Conservation (phyloP, 768 basidiomycete genomes). For the Pisolithus marmoratus region DNA sequence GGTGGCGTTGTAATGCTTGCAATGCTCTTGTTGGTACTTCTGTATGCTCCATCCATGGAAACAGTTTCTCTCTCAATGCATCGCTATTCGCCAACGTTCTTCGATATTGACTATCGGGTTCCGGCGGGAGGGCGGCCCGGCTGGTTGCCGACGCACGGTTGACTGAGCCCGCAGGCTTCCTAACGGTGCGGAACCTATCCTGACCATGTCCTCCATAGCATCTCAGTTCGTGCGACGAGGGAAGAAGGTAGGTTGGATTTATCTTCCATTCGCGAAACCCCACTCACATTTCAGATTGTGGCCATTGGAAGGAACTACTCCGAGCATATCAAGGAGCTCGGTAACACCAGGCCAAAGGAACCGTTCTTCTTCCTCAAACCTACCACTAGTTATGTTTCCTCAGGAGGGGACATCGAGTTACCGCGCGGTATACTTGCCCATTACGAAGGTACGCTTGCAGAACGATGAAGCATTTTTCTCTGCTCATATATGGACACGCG, state of each 20-base stretch:
- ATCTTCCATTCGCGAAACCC: neutral
- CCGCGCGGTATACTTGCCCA: conserved; percentile 80
- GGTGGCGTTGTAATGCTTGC: no score
- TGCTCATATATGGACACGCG: neutral
- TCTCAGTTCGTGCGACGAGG: conserved; percentile 40
- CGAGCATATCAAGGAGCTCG: conserved; percentile 88
- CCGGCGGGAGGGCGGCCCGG: no score
- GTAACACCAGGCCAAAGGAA: conserved; percentile 79
- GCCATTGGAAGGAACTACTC: conserved; percentile 95
- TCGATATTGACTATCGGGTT: no score
- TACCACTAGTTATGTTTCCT: conserved; percentile 78
- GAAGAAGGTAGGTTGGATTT: conserved; percentile 34
- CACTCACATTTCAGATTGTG: conserved; percentile 55
- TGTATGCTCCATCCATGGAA: no score
- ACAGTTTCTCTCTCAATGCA: no score
- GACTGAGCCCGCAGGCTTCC: no score
- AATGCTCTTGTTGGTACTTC: no score
- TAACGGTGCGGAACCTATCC: no score
- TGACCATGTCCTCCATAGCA: conserved; percentile 27
- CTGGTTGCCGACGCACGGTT: no score
- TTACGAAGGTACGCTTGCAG: conserved; percentile 66
- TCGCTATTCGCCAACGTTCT: no score
- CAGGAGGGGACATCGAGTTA: conserved; percentile 79
- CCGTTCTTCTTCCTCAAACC: conserved; percentile 99
- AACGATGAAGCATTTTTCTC: neutral